These are phyloP conservation scores for Verbena officinalis DNA, from an alignment of 257 asterid genomes.

Conservation along the genomic window DNA sequence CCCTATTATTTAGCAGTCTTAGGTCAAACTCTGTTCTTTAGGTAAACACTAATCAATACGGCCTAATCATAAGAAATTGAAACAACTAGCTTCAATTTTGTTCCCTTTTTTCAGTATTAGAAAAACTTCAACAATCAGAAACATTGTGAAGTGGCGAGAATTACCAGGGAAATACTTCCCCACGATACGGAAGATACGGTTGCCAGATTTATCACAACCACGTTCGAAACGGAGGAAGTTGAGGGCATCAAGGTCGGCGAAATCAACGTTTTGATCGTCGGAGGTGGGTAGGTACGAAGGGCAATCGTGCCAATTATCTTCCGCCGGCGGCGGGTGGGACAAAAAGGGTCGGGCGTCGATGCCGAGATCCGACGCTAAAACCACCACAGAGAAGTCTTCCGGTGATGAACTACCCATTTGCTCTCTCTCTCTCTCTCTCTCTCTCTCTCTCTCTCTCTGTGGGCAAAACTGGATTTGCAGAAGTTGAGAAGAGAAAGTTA, in stretches of 20 bases:
- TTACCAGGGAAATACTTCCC: conserved; percentile 95
- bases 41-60: neutral
- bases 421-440: conserved; percentile 20
- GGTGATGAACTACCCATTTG: conserved; percentile 50
- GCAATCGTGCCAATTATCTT: conserved; percentile 85
- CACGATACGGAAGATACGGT: conserved; percentile 80
- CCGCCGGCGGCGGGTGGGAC: conserved; percentile 50
- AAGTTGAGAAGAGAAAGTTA: neutral
- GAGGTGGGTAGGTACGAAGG: conserved; percentile 46
- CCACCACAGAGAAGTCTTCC: conserved; percentile 82
- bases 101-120: neutral
- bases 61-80: conserved; percentile 1
- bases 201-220: conserved; percentile 72
- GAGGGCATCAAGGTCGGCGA: conserved; percentile 83
- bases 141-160: neutral
- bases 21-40: neutral
- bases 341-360: conserved; percentile 81
- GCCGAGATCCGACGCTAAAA: conserved; percentile 92
- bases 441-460: too few relatives aligned
- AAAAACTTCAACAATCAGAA: neutral
- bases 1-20: too few relatives aligned
- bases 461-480: neutral
- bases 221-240: conserved; percentile 74
- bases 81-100: neutral
- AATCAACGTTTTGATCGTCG: conserved; percentile 57